A percentile compares a stretch with the other conserved stretches of the same genome.
Conservation (phyloP, 2,329 filamentous ascomycete species). For the Botrytis porri region DNA sequence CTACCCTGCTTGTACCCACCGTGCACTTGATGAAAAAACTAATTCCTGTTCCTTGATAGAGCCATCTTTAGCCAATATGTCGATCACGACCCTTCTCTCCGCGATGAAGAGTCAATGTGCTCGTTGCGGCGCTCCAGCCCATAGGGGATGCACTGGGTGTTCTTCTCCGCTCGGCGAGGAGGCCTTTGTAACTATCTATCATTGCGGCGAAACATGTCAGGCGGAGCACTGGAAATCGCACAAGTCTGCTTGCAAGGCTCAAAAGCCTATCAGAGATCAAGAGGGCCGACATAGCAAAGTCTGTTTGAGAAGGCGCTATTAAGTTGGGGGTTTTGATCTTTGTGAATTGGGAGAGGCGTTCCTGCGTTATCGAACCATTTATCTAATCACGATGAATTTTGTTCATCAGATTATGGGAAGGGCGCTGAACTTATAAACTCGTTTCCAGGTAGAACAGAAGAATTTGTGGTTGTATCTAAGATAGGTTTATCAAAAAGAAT, state of each 20-base stretch:
- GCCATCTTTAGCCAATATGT: neutral
- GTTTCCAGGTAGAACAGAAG: neutral
- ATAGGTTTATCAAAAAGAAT: neutral
- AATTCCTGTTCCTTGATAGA: neutral
- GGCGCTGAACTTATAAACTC: neutral
- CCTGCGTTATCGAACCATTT: neutral
- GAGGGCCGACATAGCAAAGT: no score
- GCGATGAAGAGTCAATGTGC: neutral
- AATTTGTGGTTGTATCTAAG: neutral
- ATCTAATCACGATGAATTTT: neutral
- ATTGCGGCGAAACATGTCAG: slow-evolving; percentile 19
- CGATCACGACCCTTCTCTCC: neutral
- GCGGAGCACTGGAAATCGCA: neutral
- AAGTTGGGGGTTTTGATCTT: no score
- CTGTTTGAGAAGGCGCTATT: no score
- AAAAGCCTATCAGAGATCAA: neutral
- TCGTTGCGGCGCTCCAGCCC: neutral
- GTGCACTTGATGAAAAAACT: neutral
- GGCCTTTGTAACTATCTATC: neutral
- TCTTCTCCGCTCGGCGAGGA: neutral
- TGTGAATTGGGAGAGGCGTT: neutral
- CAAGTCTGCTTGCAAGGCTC: neutral
- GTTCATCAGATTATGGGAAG: neutral
- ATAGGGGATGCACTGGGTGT: neutral
- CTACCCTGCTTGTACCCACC: neutral